These are phyloP conservation scores for Cercis canadensis DNA, from an alignment of 306 rosid genomes.

Conservation along the genomic window DNA sequence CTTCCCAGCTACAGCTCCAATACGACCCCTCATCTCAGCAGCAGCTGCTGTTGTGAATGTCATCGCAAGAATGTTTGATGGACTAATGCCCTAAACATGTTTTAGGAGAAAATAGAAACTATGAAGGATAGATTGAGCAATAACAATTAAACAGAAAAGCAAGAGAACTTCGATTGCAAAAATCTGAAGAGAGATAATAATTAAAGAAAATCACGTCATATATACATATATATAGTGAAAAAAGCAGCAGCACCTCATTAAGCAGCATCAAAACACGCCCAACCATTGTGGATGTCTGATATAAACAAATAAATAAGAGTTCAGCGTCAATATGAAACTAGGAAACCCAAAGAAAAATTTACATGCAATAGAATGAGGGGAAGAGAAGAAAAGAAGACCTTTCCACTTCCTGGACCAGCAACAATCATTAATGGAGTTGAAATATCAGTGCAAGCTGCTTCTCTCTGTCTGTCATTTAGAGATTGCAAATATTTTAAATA, in stretches of 20 bases:
- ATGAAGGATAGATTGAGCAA: slow-evolving; percentile 18
- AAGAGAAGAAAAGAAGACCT: slow-evolving; percentile 53
- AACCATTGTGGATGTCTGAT: slow-evolving; percentile 96
- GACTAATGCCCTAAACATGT: slow-evolving; percentile 66
- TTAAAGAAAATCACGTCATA: too few relatives aligned
- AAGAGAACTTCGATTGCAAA: slow-evolving; percentile 16
- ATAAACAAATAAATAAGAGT: slow-evolving; percentile 32
- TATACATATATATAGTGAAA: not conserved
- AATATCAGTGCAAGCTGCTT: slow-evolving; percentile 84
- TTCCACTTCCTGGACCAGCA: slow-evolving; percentile 99
- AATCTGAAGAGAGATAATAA: slow-evolving; percentile 3
- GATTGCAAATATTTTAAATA: slow-evolving; percentile 66
- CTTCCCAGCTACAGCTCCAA: slow-evolving; percentile 86
- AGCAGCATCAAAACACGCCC: slow-evolving; percentile 91
- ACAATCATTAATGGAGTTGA: slow-evolving; percentile 82
- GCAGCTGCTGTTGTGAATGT: slow-evolving; percentile 96
- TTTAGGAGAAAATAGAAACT: slow-evolving; percentile 34
- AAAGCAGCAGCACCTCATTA: slow-evolving; percentile 64
- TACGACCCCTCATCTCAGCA: slow-evolving; percentile 95
- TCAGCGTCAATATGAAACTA: slow-evolving; percentile 41
- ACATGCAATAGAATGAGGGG: not conserved
- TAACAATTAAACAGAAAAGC: slow-evolving; percentile 10
- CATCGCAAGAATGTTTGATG: slow-evolving; percentile 87
- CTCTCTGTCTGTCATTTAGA: slow-evolving; percentile 81
- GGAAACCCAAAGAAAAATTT: slow-evolving; percentile 3